Percentiles rank a stretch among this genome's conserved stretches.
phyloP scores from a whole-genome alignment of 2,329 filamentous ascomycete genomes.

The Diaporthe humulicola region DNA sequence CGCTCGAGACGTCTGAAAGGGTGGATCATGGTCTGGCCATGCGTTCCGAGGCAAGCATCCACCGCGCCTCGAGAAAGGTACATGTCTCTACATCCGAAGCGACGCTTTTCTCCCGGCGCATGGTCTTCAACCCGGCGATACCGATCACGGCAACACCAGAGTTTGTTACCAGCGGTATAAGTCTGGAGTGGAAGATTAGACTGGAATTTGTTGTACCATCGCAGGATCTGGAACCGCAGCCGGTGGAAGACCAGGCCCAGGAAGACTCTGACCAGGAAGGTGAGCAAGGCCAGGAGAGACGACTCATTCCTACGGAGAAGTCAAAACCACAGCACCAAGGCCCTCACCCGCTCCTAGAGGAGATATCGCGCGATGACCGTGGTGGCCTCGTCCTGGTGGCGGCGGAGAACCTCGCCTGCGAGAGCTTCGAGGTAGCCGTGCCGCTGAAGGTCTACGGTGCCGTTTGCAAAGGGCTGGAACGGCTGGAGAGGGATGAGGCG shows the following conservation, averaged over 20 bases:
- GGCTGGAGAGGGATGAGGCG: slow-evolving; percentile 67
- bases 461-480: slow-evolving; percentile 68
- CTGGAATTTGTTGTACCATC: slow-evolving; percentile 93
- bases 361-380: slow-evolving; percentile 82
- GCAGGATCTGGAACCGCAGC: slow-evolving; percentile 45
- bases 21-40: slow-evolving; percentile 85
- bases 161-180: slow-evolving; percentile 90
- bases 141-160: slow-evolving; percentile 88
- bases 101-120: slow-evolving; percentile 82
- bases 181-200: slow-evolving; percentile 87
- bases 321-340: slow-evolving; percentile 37
- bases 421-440: slow-evolving; percentile 92
- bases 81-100: slow-evolving; percentile 85
- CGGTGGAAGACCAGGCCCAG: slow-evolving; percentile 44
- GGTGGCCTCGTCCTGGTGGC: slow-evolving; percentile 81
- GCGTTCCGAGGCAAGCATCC: slow-evolving; percentile 86
- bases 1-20: slow-evolving; percentile 88
- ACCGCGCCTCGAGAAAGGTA: slow-evolving; percentile 86
- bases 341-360: slow-evolving; percentile 76
- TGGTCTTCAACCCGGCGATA: slow-evolving; percentile 87
- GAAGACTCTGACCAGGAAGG: slow-evolving; percentile 42
- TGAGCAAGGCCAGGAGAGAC: slow-evolving; percentile 36
- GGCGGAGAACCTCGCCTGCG: slow-evolving; percentile 82
- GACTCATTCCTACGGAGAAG: slow-evolving; percentile 44
- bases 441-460: slow-evolving; percentile 85